These are phyloP conservation scores for Ceratobasidium sp. DNA, from an alignment of 1,284 basidiomycete genomes.

Conservation along the genomic window DNA sequence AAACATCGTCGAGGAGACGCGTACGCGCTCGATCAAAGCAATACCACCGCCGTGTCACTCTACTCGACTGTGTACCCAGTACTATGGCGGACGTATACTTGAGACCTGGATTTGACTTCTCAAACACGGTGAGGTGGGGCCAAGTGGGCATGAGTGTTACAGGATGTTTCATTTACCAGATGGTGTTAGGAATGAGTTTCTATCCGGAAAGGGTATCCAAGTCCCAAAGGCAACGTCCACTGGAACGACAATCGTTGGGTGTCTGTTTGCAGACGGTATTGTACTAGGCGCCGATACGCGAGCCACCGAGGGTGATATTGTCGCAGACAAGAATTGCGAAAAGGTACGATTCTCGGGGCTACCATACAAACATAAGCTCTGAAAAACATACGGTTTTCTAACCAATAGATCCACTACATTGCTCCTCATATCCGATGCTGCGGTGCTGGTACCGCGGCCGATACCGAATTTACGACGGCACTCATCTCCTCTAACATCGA, in stretches of 20 bases:
- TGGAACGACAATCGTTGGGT: constrained; percentile 98
- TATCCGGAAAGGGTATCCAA: constrained; percentile 75
- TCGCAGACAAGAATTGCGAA: constrained; percentile 99
- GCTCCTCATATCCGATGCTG: constrained; percentile 96
- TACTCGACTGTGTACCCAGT: background rate
- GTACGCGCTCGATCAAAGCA: background rate
- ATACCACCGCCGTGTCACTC: constrained; percentile 20
- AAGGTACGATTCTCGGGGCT: constrained; percentile 71
- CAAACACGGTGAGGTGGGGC: constrained; percentile 65
- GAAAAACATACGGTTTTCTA: background rate
- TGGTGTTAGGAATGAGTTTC: constrained; percentile 79
- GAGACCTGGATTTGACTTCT: constrained; percentile 77
- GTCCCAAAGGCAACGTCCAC: constrained; percentile 91
- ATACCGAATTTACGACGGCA: constrained; percentile 96
- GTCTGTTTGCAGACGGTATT: constrained; percentile 93
- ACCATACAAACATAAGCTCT: constrained; percentile 1
- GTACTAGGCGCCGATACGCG: constrained; percentile 97
- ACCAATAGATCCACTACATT: constrained; percentile 91
- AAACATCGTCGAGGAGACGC: constrained; percentile 8
- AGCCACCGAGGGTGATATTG: constrained; percentile 94
- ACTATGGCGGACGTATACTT: constrained; percentile 56
- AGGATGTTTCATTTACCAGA: constrained; percentile 5
- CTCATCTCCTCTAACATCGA: constrained; percentile 95
- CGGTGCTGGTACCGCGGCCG: constrained; percentile 98
- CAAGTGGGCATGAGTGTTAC: background rate